Conservation (phyloP, 2,329 filamentous ascomycete species). For the Xylariaceae sp. region DNA sequence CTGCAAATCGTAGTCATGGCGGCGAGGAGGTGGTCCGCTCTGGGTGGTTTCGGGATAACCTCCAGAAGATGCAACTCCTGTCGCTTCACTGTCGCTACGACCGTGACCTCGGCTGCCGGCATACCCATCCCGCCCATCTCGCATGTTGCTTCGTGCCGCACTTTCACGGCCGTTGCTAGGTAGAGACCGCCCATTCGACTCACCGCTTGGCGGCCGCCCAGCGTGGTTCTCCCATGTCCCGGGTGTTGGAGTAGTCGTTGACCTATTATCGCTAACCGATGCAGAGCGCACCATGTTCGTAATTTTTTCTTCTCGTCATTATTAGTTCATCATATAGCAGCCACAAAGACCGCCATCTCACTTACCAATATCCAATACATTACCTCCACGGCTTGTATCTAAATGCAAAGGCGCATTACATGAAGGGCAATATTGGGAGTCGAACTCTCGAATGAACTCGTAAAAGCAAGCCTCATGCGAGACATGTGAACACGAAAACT, state of each 20-base stretch:
- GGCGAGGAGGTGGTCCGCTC: slow-evolving; percentile 70
- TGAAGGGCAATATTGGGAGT: slow-evolving; percentile 91
- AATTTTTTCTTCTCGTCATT: slow-evolving; percentile 76
- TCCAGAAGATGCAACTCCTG: slow-evolving; percentile 74
- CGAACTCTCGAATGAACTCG: slow-evolving; percentile 94
- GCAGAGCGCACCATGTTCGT: slow-evolving; percentile 90
- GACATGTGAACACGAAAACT: slow-evolving; percentile 96
- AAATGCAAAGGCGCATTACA: slow-evolving; percentile 91
- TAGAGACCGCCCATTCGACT: slow-evolving; percentile 38
- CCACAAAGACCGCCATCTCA: not conserved
- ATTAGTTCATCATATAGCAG: slow-evolving; percentile 26
- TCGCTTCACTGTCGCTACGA: slow-evolving; percentile 80
- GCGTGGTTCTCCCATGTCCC: slow-evolving; percentile 72
- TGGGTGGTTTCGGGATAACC: slow-evolving; percentile 82
- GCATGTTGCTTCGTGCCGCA: slow-evolving; percentile 46
- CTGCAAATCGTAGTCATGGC: slow-evolving; percentile 94
- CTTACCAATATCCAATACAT: slow-evolving; percentile 88
- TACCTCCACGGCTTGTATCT: slow-evolving; percentile 91
- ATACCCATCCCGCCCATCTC: slow-evolving; percentile 60
- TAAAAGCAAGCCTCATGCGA: slow-evolving; percentile 99
- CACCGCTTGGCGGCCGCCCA: slow-evolving; percentile 60
- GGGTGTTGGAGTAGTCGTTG: slow-evolving; percentile 59
- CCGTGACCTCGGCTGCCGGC: slow-evolving; percentile 61
- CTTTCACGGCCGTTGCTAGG: slow-evolving; percentile 40
- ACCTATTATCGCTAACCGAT: slow-evolving; percentile 69